Conservation (phyloP, 1,139 yeast genomes). For the Yamadazyma mexicana region DNA sequence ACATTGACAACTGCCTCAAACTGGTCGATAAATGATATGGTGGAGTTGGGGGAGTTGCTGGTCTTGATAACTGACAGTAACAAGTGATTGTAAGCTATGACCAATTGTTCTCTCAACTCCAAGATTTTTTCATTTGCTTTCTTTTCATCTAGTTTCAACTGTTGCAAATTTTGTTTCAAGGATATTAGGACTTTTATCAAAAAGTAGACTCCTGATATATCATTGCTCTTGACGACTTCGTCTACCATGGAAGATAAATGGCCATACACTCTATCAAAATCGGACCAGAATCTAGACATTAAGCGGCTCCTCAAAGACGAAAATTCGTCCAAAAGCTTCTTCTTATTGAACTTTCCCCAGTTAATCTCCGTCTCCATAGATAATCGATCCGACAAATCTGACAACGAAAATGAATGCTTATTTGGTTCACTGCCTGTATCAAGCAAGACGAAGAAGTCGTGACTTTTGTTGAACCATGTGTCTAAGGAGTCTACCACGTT, state of each 20-base stretch:
- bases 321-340: conserved; percentile 10
- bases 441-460: conserved; percentile 4
- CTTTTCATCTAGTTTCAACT: neutral
- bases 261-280: conserved; percentile 3
- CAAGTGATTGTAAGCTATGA: conserved; percentile 4
- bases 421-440: neutral
- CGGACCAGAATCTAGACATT: conserved; percentile 3
- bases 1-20: conserved; percentile 15
- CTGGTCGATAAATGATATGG: conserved; percentile 13
- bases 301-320: conserved; percentile 1
- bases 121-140: neutral
- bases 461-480: conserved; percentile 11
- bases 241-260: conserved; percentile 1
- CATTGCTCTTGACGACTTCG: neutral
- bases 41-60: conserved; percentile 12
- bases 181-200: conserved; percentile 6
- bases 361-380: conserved; percentile 6
- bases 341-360: conserved; percentile 13
- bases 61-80: neutral
- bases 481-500: conserved; percentile 8
- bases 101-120: conserved; percentile 1
- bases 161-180: conserved; percentile 8
- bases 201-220: conserved; percentile 3
- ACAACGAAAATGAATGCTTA: conserved; percentile 5
- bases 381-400: conserved; percentile 7